Percentiles rank a stretch among this genome's conserved stretches.
Conservation (phyloP, 495 filamentous ascomycete species). For the Neurospora tetrasperma region DNA sequence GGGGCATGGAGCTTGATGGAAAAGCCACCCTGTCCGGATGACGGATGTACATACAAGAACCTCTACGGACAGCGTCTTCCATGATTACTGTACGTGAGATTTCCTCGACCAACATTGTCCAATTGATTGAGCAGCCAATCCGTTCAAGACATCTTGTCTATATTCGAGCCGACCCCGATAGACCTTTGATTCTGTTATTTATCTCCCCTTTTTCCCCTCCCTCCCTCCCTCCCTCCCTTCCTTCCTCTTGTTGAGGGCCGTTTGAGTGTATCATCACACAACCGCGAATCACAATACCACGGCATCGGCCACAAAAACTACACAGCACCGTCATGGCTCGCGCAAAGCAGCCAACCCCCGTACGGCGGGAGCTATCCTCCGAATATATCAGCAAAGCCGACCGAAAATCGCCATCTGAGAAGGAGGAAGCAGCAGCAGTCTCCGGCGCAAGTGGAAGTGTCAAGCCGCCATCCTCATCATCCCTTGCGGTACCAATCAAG, state of each 20-base stretch:
- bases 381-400: conserved; percentile 41
- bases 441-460: neutral
- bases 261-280: neutral
- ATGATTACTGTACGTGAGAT: neutral
- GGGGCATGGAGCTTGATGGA: neutral
- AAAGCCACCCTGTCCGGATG: neutral
- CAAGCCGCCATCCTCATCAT: neutral
- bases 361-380: conserved; percentile 56
- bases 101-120: neutral
- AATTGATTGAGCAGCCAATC: neutral
- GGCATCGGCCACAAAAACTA: neutral
- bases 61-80: neutral
- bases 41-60: neutral
- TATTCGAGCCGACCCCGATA: neutral
- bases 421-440: neutral
- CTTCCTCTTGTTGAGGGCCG: neutral
- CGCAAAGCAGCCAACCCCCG: conserved; percentile 56
- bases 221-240: neutral
- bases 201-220: neutral
- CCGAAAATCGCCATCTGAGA: conserved; percentile 14
- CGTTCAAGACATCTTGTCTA: neutral
- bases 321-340: conserved; percentile 48
- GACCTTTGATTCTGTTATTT: neutral
- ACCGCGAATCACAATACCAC: neutral
- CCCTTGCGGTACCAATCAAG: conserved; percentile 14